Percentiles rank a stretch among this genome's conserved stretches.
phyloP scores from a whole-genome alignment of 495 filamentous ascomycete species.

The Aspergillus funiculosus region DNA sequence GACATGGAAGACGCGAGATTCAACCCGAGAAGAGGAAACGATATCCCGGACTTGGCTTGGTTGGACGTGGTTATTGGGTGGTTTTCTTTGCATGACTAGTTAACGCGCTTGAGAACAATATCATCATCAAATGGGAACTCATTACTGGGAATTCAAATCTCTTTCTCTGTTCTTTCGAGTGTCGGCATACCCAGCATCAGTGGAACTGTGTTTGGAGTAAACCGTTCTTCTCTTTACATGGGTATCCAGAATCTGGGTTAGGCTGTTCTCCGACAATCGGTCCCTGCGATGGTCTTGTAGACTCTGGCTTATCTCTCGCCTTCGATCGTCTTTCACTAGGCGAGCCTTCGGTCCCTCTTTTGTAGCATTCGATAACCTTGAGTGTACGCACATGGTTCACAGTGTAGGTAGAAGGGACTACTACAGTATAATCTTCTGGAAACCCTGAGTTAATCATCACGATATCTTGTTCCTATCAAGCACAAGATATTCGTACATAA shows the following conservation, averaged over 20 bases:
- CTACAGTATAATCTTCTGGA: background rate
- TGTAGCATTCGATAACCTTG: no score
- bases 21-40: conserved; percentile 10
- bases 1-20: conserved; percentile 10
- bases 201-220: no score
- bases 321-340: background rate
- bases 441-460: no score
- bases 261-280: background rate
- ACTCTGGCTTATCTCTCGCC: background rate
- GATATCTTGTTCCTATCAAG: no score
- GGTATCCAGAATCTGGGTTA: no score
- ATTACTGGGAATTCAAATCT: conserved; percentile 12
- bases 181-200: background rate
- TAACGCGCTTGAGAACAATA: conserved; percentile 13
- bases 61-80: conserved; percentile 4
- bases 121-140: conserved; percentile 19
- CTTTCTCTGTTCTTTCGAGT: conserved; percentile 2
- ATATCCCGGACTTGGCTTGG: conserved; percentile 6
- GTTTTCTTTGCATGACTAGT: conserved; percentile 14
- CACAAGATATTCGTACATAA: no score
- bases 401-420: no score
- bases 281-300: background rate
- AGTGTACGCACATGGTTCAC: no score
- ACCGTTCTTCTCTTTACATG: no score
- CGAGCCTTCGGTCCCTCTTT: no score